These are phyloP conservation scores for Penicillium brevicompactum DNA, from an alignment of 2,329 filamentous ascomycete genomes.

Conservation along the genomic window DNA sequence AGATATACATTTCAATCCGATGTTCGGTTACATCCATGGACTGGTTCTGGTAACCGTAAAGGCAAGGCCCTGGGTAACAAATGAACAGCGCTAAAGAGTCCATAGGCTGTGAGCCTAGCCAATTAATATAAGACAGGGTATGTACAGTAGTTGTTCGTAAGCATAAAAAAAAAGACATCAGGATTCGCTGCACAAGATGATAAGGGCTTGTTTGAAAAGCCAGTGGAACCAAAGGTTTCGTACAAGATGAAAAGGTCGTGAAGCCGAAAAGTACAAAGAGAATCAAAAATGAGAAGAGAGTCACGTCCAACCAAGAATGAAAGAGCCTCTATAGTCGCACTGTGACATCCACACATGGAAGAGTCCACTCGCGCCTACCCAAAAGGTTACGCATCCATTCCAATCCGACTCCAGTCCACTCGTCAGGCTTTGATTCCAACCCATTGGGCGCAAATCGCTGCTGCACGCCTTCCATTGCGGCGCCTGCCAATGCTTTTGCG, in stretches of 20 bases:
- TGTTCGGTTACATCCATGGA: too few relatives aligned
- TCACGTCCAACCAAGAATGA: constrained; percentile 1
- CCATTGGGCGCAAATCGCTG: constrained; percentile 35
- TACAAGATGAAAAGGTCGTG: not conserved
- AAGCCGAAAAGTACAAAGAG: not conserved
- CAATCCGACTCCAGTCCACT: constrained; percentile 76
- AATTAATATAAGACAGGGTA: not conserved
- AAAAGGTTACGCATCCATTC: constrained; percentile 85
- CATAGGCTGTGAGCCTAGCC: too few relatives aligned
- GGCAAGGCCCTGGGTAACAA: too few relatives aligned
- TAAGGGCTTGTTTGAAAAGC: too few relatives aligned
- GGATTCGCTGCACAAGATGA: not conserved
- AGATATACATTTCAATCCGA: too few relatives aligned
- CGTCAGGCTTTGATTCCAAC: constrained; percentile 49
- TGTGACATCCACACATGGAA: constrained; percentile 88
- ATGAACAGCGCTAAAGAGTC: too few relatives aligned
- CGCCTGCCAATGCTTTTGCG: constrained; percentile 66
- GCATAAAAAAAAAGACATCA: not conserved
- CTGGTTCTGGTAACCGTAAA: too few relatives aligned
- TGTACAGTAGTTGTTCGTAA: constrained; percentile 2
- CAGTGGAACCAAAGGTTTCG: not conserved
- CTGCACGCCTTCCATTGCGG: constrained; percentile 64
- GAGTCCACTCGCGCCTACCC: constrained; percentile 81
- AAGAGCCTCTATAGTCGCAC: constrained; percentile 64
- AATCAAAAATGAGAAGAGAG: not conserved